Conservation (phyloP, 2,329 filamentous ascomycete species). For the Xylaria sp. region DNA sequence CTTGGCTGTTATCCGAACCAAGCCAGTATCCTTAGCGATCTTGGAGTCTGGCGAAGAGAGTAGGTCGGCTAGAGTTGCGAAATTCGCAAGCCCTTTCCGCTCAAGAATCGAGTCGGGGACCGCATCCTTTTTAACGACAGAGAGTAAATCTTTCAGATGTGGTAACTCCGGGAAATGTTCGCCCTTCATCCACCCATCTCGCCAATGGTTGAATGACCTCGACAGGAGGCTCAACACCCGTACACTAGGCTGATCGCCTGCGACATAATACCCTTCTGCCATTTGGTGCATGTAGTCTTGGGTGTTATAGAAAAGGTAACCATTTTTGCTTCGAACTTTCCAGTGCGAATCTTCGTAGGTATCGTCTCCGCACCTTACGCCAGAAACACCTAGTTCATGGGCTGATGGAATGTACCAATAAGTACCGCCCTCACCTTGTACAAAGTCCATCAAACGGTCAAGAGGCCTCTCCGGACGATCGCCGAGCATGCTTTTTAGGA, state of each 20-base stretch:
- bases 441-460: constrained; percentile 33
- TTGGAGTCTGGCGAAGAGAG: constrained; percentile 28
- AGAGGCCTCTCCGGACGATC: constrained; percentile 27
- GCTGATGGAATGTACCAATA: constrained; percentile 34
- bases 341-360: constrained; percentile 35
- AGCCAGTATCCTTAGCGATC: constrained; percentile 22
- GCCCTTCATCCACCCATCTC: constrained; percentile 35
- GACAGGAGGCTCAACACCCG: constrained; percentile 32
- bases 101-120: constrained; percentile 29
- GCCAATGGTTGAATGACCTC: constrained; percentile 34
- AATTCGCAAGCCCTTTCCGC: constrained; percentile 33
- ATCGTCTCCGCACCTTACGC: constrained; percentile 26
- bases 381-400: constrained; percentile 15
- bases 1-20: constrained; percentile 27
- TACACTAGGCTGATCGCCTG: constrained; percentile 28
- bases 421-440: constrained; percentile 29
- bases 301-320: constrained; percentile 32
- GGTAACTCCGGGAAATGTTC: constrained; percentile 30
- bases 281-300: constrained; percentile 37
- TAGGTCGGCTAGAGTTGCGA: constrained; percentile 22
- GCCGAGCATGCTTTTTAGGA: constrained; percentile 29
- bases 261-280: constrained; percentile 27
- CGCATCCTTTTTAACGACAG: not conserved
- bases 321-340: constrained; percentile 28
- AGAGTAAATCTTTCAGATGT: constrained; percentile 31